Percentiles rank a stretch among this genome's conserved stretches.
These are phyloP conservation scores for Microcera coccophila DNA, from an alignment of 2,329 filamentous ascomycete genomes.

Conservation along the genomic window DNA sequence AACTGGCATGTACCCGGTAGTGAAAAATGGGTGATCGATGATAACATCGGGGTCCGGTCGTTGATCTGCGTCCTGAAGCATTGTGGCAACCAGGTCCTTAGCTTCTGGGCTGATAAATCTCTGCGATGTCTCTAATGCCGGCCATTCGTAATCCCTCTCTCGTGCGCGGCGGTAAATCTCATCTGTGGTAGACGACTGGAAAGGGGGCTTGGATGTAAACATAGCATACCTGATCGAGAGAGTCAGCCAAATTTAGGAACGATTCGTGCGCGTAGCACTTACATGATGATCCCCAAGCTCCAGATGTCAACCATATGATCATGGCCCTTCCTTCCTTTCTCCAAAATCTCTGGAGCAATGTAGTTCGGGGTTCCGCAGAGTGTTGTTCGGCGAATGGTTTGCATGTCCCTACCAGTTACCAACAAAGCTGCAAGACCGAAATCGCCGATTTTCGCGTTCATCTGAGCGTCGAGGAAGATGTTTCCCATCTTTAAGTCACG, in stretches of 20 bases:
- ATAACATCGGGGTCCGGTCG: slow-evolving; percentile 74
- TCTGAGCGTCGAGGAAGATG: slow-evolving; percentile 86
- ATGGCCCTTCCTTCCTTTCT: slow-evolving; percentile 90
- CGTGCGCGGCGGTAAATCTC: slow-evolving; percentile 73
- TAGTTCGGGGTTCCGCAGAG: slow-evolving; percentile 98
- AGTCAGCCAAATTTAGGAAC: slow-evolving; percentile 9
- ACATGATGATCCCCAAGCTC: slow-evolving; percentile 97
- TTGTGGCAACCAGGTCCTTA: slow-evolving; percentile 71
- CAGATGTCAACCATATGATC: slow-evolving; percentile 98
- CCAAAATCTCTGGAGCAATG: slow-evolving; percentile 92
- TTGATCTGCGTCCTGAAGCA: slow-evolving; percentile 71
- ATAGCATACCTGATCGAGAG: slow-evolving; percentile 72
- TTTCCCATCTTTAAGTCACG: slow-evolving; percentile 98
- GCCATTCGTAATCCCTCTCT: slow-evolving; percentile 77
- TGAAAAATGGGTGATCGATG: slow-evolving; percentile 76
- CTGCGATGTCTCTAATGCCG: slow-evolving; percentile 58
- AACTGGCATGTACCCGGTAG: slow-evolving; percentile 67
- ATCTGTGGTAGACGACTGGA: slow-evolving; percentile 85
- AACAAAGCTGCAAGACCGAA: slow-evolving; percentile 92
- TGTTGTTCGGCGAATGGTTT: slow-evolving; percentile 78
- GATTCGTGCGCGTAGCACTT: slow-evolving; percentile 33
- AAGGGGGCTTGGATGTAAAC: slow-evolving; percentile 92
- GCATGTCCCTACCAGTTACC: slow-evolving; percentile 86
- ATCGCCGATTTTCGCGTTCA: slow-evolving; percentile 98
- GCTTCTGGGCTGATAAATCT: slow-evolving; percentile 72